Evolutionary conservation across 352 stramenopile species (phyloP).

Genomic region (Globisporangium sylvaticum): DNA sequence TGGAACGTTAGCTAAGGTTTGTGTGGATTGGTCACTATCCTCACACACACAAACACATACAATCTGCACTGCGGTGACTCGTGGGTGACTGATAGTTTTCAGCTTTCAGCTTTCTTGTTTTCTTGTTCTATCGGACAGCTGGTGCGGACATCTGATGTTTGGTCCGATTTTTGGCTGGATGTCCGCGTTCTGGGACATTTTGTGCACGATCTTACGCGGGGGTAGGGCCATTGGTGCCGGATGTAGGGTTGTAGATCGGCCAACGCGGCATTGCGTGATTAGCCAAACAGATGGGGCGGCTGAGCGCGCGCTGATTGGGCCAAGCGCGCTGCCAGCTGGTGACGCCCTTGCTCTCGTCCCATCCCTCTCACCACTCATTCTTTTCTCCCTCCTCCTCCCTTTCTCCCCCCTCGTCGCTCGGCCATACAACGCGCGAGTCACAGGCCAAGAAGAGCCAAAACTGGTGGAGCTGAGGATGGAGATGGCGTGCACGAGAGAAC

Average conservation of each 20-base stretch:
- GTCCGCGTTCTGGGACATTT: not conserved
- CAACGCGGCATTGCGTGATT: slow-evolving; percentile 9
- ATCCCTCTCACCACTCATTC: slow-evolving; percentile 12
- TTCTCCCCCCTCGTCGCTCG: not conserved
- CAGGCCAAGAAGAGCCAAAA: not conserved
- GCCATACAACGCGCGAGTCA: slow-evolving; percentile 4
- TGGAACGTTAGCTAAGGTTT: not conserved
- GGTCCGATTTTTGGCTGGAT: not conserved
- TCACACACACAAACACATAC: not conserved
- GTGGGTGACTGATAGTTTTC: not conserved
- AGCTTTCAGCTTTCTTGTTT: not conserved
- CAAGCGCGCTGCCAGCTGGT: not conserved
- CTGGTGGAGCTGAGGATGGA: slow-evolving; percentile 5
- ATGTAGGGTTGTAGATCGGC: slow-evolving; percentile 10
- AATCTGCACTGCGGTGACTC: not conserved
- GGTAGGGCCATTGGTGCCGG: not conserved
- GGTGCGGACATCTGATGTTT: not conserved
- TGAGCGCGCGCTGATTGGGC: not conserved
- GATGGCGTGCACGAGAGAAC: slow-evolving; percentile 14
- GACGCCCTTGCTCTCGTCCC: not conserved
- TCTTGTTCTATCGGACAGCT: not conserved
- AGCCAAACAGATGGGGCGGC: slow-evolving; percentile 10
- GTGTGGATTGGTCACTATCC: not conserved
- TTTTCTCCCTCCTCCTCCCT: slow-evolving; percentile 5
- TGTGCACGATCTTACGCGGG: not conserved